Evolutionary conservation across 2,329 filamentous ascomycete species (phyloP).

Genomic region (Fusarium tanahbumbuense): DNA sequence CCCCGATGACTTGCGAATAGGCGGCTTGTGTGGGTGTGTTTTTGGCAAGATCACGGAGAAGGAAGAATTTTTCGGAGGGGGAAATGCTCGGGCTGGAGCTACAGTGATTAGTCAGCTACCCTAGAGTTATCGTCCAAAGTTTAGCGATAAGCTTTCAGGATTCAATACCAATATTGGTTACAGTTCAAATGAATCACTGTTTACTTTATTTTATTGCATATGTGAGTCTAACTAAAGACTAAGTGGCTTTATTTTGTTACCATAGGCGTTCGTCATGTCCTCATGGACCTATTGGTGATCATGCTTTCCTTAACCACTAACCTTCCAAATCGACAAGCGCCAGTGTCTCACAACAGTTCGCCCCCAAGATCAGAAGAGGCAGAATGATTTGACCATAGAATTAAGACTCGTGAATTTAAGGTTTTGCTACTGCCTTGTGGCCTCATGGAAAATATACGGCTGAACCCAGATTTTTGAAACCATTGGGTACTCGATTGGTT

Average conservation of each 20-base stretch:
- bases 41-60: constrained; percentile 51
- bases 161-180: neutral
- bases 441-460: too few relatives aligned
- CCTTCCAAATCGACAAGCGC: neutral
- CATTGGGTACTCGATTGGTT: too few relatives aligned
- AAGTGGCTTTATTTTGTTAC: neutral
- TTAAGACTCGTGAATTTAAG: too few relatives aligned
- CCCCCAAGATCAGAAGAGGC: neutral
- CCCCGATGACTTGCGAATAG: constrained; percentile 47
- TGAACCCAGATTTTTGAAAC: too few relatives aligned
- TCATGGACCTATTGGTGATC: neutral
- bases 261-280: neutral
- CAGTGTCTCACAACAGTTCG: neutral
- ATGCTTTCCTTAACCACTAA: neutral
- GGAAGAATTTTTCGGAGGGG: constrained; percentile 52
- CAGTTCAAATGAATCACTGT: neutral
- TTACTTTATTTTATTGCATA: neutral
- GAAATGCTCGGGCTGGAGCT: constrained; percentile 36
- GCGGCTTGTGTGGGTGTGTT: constrained; percentile 51
- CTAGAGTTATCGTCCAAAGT: neutral
- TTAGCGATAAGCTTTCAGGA: neutral
- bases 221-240: neutral
- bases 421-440: too few relatives aligned
- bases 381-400: too few relatives aligned
- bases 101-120: constrained; percentile 34